Evolutionary conservation across 495 filamentous ascomycete species (phyloP), one percentile per base, ranked within the genome.

Genomic region (Tuber aestivum): DNA sequence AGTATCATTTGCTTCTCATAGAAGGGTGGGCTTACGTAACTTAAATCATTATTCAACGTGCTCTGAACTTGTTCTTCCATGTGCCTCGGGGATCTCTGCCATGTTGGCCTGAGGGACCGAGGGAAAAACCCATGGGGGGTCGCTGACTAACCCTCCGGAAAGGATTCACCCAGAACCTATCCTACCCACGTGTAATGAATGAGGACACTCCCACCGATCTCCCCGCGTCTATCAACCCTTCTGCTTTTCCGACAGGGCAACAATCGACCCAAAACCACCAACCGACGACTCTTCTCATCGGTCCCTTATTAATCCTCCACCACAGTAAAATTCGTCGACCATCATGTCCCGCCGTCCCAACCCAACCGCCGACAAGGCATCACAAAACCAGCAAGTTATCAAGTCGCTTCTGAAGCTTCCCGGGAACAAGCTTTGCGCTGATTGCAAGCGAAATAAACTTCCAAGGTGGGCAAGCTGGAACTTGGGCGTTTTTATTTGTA

Each of bases 401-500:
- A 98, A 98, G 86, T 92, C 85, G 79, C 88, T 99, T 75, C 85
- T 97, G 85, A 98, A 98, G 86, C 86, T 98, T 76, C 94, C 97
- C 81, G 84, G 88, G 74, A 99, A 99, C 86, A 98, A 97, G 86
- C 90, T 90, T 82, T 99, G 95, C 88, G 95, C 95, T 56, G 95
- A 99, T 83, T 99, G 95, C 88, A 99, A 99, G 87, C 89, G 93
- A 83, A 98, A 97, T 85, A 98, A 98, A 83, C 95, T 95, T 86
- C 96, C 95, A 76, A 89, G 96, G 91, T 99, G 95, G 95, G 95
- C 96, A 3, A 96, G 93, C 80, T 98, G 95, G 94, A 97, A 97
- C 83, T 84, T 97, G 72, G 94, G 94, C 72, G 90, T 98, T 79
- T 99, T 99, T 83, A 86, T 99, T 79, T 99, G 95, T 85, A 98